Evolutionary conservation across 2,329 filamentous ascomycete species (phyloP), one percentile per base, ranked within the genome.

Genomic region (Meredithiella fracta): DNA sequence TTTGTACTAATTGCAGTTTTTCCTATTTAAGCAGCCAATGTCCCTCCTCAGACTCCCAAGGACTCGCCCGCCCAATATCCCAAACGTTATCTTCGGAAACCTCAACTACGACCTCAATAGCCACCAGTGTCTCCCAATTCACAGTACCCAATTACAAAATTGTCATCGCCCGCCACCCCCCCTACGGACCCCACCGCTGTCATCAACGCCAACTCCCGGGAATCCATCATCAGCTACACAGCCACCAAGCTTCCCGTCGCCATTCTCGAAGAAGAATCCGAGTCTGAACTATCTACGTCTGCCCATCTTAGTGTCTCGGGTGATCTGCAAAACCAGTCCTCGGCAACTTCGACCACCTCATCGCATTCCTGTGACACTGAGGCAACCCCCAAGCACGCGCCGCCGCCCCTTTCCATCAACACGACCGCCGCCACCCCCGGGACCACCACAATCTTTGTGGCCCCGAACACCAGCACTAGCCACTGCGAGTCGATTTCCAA

Each of bases 281-380:
- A 51, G 26, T 58, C 56, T 15, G 56, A 58, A 38, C 47, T 50
- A 23, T 53, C 49, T 26, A 42, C 50, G 26, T 40, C 37, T 6
- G 38, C 37, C 29, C 52, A 47, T 25, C 51, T 51, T 42, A 51
- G 52, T 11, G 47, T 52, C 38, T 58, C 56, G 17, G 52, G 47
- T 9, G 56, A 58, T 42, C 47, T 58, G 15, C 26, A 55, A 54
- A 44, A 58, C 17, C 56, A 58, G 26, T 55, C 44, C 17, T 55
- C 56, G 4, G 47, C 56, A 15, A 58, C 56, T 11, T 58, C 56
- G 15, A 47, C 37, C 1, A 55, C 56, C n/a, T 55, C 47, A 23
- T 44, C 47, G n/a, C 15, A n/a, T 11, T 51, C 49, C 8, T 20
- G 20, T 14, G 44, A 23, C 20, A 11, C 25, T 47, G 44, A 20